Percentiles rank a stretch among this genome's conserved stretches.
Evolutionary conservation across 495 filamentous ascomycete genomes (phyloP).

Genomic region (Pyrenula massariospora): DNA sequence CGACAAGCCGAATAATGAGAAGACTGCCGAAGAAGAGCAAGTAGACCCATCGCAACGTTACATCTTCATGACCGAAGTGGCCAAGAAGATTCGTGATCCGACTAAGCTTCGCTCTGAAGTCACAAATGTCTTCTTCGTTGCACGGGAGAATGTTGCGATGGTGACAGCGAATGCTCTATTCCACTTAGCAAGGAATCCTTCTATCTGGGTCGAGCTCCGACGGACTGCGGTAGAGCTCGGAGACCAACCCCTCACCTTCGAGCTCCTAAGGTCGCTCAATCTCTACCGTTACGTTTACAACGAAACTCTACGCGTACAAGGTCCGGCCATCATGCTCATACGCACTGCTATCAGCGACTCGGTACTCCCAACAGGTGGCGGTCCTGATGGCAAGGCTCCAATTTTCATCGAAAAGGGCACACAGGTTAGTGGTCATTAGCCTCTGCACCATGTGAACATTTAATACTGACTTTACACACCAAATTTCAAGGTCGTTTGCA

Average conservation of each 20-base stretch:
- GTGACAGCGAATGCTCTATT: constrained; percentile 67
- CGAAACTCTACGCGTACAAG: constrained; percentile 58
- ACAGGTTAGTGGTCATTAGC: constrained; percentile 30
- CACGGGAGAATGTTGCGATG: constrained; percentile 64
- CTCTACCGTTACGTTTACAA: constrained; percentile 62
- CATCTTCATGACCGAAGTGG: constrained; percentile 73
- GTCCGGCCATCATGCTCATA: constrained; percentile 40
- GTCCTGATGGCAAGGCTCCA: constrained; percentile 35
- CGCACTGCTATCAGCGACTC: constrained; percentile 33
- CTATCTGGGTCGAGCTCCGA: constrained; percentile 53
- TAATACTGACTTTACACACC: too few species aligned
- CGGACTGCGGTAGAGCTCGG: constrained; percentile 75
- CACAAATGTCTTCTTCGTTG: constrained; percentile 67
- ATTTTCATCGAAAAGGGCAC: constrained; percentile 28
- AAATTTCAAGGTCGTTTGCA: too few species aligned
- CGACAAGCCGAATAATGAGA: too few species aligned
- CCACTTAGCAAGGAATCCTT: constrained; percentile 60
- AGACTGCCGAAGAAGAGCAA: too few species aligned
- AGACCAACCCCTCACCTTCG: constrained; percentile 62
- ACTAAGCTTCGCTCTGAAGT: constrained; percentile 67
- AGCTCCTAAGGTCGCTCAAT: constrained; percentile 64
- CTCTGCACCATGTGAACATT: too few species aligned
- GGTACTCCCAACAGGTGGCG: constrained; percentile 38
- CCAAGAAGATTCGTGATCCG: constrained; percentile 61
- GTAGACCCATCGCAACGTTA: too few species aligned